Base-by-base conservation (phyloP, 2,329 filamentous ascomycete genomes). In the Aspergillus fijiensis region DNA sequence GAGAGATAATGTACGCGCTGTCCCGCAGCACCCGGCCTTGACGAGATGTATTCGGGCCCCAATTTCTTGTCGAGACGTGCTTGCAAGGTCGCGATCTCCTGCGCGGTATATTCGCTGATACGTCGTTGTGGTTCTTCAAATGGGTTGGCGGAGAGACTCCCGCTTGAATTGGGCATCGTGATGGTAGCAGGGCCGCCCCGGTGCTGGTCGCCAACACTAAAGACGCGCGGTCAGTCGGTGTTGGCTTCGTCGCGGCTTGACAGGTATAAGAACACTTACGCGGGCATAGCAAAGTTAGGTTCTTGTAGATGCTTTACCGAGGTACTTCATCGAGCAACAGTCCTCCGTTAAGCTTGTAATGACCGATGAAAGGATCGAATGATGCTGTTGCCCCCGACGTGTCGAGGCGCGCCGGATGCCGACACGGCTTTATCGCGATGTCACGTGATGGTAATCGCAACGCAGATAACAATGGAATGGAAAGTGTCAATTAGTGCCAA, bases 1-100 rank as follows among this genome's bases (percentile, higher is more conserved):
- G 92, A 87, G 55, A 99, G 83, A 77, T 99, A 99, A 74, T 96
- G 92, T 19, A 99, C 90, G 73, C 90, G 94, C 65, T 89, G 86
- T 53, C 93, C 93, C 10, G 88, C 89, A 12, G 92, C 89, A 2
- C 95, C 95, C 14, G 89, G 82, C 70, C 95, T 85, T 48, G 91
- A 86, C 2, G 94, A 98, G 60, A 99, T 91, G 75, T 96, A 99
- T 78, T 99, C 96, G 0, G 95, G 95, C 0, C 95, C 95, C 11
- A 99, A 86, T 73, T 97, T 93, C 72, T 93, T 96, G 72, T 98
- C 91, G 31, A 99, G 85, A 33, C 91, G 88, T 65, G 87, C 86
- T 71, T 96, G 90, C 14, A 99, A 82, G 0, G 91, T 94, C 23
- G 92, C 92, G 60, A 97, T 94, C 74, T 99, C 89, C 67, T 87